phyloP scores from a whole-genome alignment of 1,284 basidiomycete species.

The Trichosporon coremiiforme region DNA sequence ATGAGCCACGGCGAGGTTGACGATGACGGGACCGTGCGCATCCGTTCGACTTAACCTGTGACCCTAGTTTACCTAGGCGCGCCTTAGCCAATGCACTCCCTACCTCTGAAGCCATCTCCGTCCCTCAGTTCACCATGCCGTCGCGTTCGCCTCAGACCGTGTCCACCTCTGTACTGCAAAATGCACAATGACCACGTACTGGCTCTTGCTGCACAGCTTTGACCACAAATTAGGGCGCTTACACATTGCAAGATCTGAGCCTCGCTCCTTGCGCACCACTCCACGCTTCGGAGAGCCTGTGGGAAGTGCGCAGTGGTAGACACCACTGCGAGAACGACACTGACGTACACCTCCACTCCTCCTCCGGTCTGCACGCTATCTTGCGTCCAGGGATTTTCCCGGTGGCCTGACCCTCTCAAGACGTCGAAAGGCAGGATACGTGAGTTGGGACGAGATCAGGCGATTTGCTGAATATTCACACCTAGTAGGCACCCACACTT shows the following conservation, averaged over 20 bases:
- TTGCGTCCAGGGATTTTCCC: background rate
- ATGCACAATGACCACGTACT: background rate
- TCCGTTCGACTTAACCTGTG: no score
- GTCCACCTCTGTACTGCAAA: background rate
- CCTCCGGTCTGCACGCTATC: background rate
- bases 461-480: background rate
- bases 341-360: background rate
- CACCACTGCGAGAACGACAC: background rate
- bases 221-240: no score
- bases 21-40: no score
- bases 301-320: background rate
- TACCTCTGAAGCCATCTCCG: no score
- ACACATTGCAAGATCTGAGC: background rate
- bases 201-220: background rate
- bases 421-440: background rate
- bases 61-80: no score
- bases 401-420: background rate
- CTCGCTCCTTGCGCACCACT: background rate
- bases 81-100: no score
- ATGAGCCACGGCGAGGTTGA: no score
- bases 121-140: no score
- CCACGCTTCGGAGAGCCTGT: background rate
- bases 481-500: background rate
- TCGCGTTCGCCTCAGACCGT: background rate
- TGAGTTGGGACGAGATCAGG: background rate